Base-by-base conservation (phyloP, 2,329 filamentous ascomycete species). In the Cryphonectria nitschkei region DNA sequence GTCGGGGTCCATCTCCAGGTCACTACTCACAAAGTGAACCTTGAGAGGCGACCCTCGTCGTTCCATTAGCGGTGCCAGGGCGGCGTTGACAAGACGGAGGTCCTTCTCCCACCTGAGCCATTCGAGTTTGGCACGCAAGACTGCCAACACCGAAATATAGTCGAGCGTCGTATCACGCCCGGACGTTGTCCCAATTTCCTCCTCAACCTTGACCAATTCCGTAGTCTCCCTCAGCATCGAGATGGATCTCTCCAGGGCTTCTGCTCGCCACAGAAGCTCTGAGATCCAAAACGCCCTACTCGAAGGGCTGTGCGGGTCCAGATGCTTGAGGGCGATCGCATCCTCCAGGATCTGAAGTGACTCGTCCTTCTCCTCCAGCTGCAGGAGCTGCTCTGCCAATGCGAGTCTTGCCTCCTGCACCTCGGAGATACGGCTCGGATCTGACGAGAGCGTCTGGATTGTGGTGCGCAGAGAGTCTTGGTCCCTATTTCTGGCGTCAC, bases 321-420 rank as follows among this genome's bases (percentile, higher is more conserved):
- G 19, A 37, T 50, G 56, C 29, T 46, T 39, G 7, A 56, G 39
- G 8, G 26, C 34, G 4, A 29, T 70, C 2, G 56, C 68, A 19
- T 67, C 64, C 9, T 46, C 54, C 2, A 56, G 61, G 29, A 63
- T 41, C 37, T 29, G 56, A 8, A 52, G 8, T 1, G 56, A 22
- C 32, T 70, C 68, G 6, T 8, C 3, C 5, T 41, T 34, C 37
- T 43, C 37, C 11, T 32, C 34, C 41, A 62, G 41, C 19, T 14
- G 8, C 34, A 63, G 5, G 8, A 70, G n/a, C 26, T 54, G 34
- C 46, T 70, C 64, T n/a, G 3, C 39, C 39, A 70, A 56, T 22
- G 68, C 68, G 16, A 70, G 64, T 4, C 68, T 70, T 29, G 26
- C 61, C 50, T 70, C 68, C 7, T 70, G 68, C 3, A 52, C 56